A percentile compares a stretch with the other conserved stretches of the same genome.
phyloP scores from a whole-genome alignment of 345 rosid genomes.

The Passiflora organensis region DNA sequence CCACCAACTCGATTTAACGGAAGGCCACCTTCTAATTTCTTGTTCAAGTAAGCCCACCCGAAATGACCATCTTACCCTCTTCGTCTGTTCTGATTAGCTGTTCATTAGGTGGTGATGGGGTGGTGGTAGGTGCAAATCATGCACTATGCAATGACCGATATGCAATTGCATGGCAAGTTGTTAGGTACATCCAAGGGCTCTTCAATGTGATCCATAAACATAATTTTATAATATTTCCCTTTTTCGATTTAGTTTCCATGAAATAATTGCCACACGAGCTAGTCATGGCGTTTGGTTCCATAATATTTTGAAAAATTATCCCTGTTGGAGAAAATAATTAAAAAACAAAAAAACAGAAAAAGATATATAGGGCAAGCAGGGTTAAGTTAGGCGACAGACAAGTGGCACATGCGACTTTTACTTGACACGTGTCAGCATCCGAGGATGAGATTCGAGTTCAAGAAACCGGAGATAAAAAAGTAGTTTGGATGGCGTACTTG shows the following conservation, averaged over 20 bases:
- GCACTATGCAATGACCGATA: not conserved
- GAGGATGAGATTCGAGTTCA: conserved; percentile 7
- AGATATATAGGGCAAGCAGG: not conserved
- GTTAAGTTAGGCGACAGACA: conserved; percentile 17
- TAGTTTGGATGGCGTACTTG: conserved; percentile 29
- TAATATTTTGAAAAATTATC: too few species aligned
- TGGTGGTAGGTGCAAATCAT: conserved; percentile 12
- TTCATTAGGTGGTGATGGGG: conserved; percentile 6
- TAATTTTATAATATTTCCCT: too few species aligned
- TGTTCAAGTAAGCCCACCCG: not conserved
- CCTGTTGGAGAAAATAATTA: too few species aligned
- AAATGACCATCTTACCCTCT: conserved; percentile 9
- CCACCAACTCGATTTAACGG: conserved; percentile 16
- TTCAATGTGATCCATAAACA: too few species aligned
- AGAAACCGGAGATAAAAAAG: conserved; percentile 8
- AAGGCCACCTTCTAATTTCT: not conserved
- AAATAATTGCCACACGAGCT: too few species aligned
- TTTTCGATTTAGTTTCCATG: too few species aligned
- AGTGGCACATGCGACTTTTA: not conserved
- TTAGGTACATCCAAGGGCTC: not conserved
- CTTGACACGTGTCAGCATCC: not conserved
- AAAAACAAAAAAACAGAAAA: not conserved
- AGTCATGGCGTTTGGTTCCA: too few species aligned
- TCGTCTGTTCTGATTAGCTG: not conserved
- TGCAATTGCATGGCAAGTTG: not conserved